Percentiles rank a stretch among this genome's conserved stretches.
phyloP scores from a whole-genome alignment of 805 yeast species.

The Saccharomycopsis selenospora region DNA sequence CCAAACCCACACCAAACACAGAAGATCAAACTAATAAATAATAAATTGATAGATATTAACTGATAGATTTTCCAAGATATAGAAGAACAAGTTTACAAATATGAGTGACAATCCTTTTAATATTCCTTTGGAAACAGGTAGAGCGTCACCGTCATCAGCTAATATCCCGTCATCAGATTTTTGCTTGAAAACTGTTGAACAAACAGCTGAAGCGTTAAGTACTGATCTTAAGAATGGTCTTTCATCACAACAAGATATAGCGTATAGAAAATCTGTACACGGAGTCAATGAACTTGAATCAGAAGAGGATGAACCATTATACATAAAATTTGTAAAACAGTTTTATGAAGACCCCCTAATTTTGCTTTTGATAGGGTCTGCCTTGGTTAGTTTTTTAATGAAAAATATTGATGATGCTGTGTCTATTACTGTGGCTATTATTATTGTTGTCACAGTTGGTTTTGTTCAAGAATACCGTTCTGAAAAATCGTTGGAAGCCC shows the following conservation, averaged over 20 bases:
- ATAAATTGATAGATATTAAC: too few species aligned
- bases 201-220: slow-evolving; percentile 52
- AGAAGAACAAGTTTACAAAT: not conserved
- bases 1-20: too few species aligned
- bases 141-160: slow-evolving; percentile 29
- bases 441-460: slow-evolving; percentile 93
- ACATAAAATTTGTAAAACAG: slow-evolving; percentile 66
- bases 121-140: slow-evolving; percentile 21
- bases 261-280: slow-evolving; percentile 61
- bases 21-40: too few species aligned
- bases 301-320: slow-evolving; percentile 69
- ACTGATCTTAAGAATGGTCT: slow-evolving; percentile 61
- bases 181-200: slow-evolving; percentile 56
- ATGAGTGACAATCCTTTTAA: slow-evolving; percentile 34
- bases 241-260: slow-evolving; percentile 59
- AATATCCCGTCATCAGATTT: slow-evolving; percentile 57
- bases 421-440: slow-evolving; percentile 85
- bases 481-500: slow-evolving; percentile 88
- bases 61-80: not conserved
- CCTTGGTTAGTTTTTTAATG: slow-evolving; percentile 78
- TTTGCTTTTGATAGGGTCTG: slow-evolving; percentile 81
- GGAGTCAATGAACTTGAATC: slow-evolving; percentile 74
- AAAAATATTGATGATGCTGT: slow-evolving; percentile 96
- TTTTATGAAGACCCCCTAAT: slow-evolving; percentile 91
- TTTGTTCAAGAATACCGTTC: slow-evolving; percentile 96